These are phyloP conservation scores for Neodidymelliopsis sp. DNA, from an alignment of 2,329 filamentous ascomycete genomes.

Conservation along the genomic window DNA sequence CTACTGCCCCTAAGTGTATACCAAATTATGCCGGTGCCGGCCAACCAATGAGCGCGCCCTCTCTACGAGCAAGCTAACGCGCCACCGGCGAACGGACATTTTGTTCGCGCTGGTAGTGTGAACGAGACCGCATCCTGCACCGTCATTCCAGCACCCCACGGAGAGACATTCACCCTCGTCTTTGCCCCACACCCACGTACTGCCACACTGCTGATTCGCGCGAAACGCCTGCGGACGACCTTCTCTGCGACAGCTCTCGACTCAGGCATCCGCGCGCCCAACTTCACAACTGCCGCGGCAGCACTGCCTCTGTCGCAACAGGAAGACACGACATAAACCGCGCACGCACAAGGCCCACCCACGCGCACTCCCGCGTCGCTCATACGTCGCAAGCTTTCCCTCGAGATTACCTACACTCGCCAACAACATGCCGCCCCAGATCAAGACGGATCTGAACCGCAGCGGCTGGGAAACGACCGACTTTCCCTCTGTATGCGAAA, in stretches of 20 bases:
- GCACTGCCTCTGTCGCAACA: conserved; percentile 4
- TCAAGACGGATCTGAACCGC: conserved; percentile 94
- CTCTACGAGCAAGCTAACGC: conserved; percentile 14
- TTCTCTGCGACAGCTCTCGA: background rate
- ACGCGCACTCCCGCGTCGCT: background rate
- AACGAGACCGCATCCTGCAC: conserved; percentile 6
- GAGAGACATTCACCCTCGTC: conserved; percentile 10
- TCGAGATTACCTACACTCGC: background rate
- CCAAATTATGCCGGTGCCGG: conserved; percentile 12
- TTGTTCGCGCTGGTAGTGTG: too few relatives aligned
- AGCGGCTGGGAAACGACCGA: conserved; percentile 96
- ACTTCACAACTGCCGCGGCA: background rate
- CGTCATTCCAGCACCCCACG: conserved; percentile 14
- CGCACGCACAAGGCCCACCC: conserved; percentile 5
- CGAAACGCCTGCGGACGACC: background rate
- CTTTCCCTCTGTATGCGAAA: conserved; percentile 88
- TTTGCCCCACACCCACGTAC: conserved; percentile 18
- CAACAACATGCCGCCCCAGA: conserved; percentile 80
- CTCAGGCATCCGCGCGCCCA: background rate
- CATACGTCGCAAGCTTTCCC: conserved; percentile 9
- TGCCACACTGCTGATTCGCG: conserved; percentile 10
- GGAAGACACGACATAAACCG: conserved; percentile 5
- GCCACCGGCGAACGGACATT: conserved; percentile 14
- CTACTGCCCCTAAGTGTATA: conserved; percentile 22
- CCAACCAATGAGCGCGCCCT: conserved; percentile 8